Percentiles rank a stretch among this genome's conserved stretches.
These are phyloP conservation scores for Heliosperma pusillum DNA, from an alignment of 148 eudicot genomes.

Conservation along the genomic window DNA sequence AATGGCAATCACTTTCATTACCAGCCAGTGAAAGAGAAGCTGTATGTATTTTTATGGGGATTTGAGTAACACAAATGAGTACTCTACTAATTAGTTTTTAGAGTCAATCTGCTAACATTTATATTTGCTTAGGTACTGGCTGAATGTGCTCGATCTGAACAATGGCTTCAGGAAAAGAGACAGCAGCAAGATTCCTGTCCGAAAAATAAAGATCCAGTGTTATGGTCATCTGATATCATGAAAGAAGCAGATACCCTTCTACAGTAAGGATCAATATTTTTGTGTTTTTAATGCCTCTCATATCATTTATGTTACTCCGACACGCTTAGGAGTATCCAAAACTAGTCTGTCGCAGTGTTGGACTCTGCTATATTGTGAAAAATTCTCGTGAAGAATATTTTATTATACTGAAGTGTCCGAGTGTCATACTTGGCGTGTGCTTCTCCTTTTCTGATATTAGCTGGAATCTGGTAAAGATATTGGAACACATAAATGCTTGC, in stretches of 20 bases:
- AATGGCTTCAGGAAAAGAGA: conserved; percentile 48
- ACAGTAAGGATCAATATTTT: conserved; percentile 30
- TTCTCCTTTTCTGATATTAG: background rate
- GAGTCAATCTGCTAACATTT: conserved; percentile 4
- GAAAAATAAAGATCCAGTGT: conserved; percentile 57
- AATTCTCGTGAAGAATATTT: background rate
- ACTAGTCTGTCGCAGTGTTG: background rate
- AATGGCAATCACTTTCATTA: conserved; percentile 41
- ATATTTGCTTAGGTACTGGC: conserved; percentile 46
- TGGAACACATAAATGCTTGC: background rate
- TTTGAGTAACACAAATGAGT: background rate
- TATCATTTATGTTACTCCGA: background rate
- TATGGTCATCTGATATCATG: conserved; percentile 50
- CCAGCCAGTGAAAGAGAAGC: conserved; percentile 50
- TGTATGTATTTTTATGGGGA: conserved; percentile 36
- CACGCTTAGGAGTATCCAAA: background rate
- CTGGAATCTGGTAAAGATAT: background rate
- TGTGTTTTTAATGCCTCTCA: background rate
- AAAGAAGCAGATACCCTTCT: conserved; percentile 42
- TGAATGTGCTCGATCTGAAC: conserved; percentile 57
- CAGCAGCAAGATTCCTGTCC: conserved; percentile 63
- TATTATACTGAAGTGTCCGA: background rate
- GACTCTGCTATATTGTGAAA: background rate
- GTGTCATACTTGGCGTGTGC: background rate
- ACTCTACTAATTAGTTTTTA: background rate